Evolutionary conservation across 805 yeast genomes (phyloP).

Genomic region (Barnettozyma californica): DNA sequence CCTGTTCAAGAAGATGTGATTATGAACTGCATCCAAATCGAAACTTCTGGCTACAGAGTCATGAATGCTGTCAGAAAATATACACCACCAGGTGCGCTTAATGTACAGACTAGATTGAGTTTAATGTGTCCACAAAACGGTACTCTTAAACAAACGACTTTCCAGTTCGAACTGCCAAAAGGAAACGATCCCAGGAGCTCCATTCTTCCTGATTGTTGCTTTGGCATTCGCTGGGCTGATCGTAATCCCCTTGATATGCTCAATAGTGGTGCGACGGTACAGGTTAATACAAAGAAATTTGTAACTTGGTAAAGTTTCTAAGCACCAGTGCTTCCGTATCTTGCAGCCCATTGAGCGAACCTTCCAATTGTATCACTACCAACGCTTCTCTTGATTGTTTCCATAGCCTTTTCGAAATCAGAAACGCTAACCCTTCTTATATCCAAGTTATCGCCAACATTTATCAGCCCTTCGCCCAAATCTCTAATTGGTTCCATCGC

Average conservation of each 20-base stretch:
- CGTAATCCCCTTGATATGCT: background rate
- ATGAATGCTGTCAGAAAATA: background rate
- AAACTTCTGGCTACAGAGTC: background rate
- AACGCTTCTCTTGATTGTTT: conserved; percentile 83
- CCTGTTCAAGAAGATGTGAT: no score
- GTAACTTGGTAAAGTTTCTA: conserved; percentile 19
- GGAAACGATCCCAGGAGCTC: no score
- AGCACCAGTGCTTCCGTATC: conserved; percentile 86
- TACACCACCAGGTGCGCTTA: background rate
- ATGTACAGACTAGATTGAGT: no score
- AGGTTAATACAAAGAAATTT: background rate
- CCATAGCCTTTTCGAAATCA: conserved; percentile 75
- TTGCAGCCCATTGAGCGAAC: conserved; percentile 85
- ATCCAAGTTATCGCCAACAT: conserved; percentile 54
- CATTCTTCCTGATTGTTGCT: no score
- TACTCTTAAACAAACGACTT: background rate
- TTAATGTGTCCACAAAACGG: background rate
- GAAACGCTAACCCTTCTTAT: conserved; percentile 69
- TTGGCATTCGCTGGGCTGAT: background rate
- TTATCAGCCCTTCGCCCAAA: conserved; percentile 76
- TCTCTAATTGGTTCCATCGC: conserved; percentile 97
- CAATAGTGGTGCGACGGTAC: no score
- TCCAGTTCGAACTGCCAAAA: background rate
- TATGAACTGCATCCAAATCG: background rate
- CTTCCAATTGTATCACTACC: conserved; percentile 70